These are phyloP conservation scores for Phytopythium boreale DNA, from an alignment of 352 stramenopile species.

Conservation along the genomic window DNA sequence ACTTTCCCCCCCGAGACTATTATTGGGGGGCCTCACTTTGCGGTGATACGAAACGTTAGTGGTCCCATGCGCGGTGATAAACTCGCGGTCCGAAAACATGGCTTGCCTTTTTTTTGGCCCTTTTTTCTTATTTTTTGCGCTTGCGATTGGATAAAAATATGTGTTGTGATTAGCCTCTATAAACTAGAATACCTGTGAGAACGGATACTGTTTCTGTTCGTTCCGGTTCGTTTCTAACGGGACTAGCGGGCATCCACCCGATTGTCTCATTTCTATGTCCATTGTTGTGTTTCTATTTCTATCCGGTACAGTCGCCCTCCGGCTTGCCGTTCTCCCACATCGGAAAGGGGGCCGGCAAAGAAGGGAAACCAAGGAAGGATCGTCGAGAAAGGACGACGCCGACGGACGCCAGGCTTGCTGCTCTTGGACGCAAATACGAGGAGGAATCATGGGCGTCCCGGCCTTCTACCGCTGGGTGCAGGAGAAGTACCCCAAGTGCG, in stretches of 20 bases:
- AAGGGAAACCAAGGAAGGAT: neutral
- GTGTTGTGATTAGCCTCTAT: neutral
- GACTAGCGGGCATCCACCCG: neutral
- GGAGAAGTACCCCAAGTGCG: conserved; percentile 99
- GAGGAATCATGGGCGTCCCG: conserved; percentile 93
- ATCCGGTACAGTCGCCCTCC: neutral
- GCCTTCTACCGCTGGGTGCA: conserved; percentile 99
- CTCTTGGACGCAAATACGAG: too few relatives aligned
- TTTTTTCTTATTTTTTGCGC: too few relatives aligned
- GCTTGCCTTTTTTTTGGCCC: too few relatives aligned
- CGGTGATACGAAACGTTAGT: neutral
- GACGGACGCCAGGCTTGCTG: neutral
- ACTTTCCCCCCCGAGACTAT: neutral
- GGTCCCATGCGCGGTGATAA: neutral
- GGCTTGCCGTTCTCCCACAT: neutral
- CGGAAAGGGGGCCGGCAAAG: conserved; percentile 1
- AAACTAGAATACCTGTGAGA: neutral
- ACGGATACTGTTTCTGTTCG: neutral
- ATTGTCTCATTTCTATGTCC: conserved; percentile 1
- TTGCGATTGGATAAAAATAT: too few relatives aligned
- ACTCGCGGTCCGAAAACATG: too few relatives aligned
- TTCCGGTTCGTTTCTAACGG: neutral
- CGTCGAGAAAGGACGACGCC: neutral
- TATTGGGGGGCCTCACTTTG: neutral
- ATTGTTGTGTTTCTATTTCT: conserved; percentile 1